Base-by-base conservation (phyloP, 768 basidiomycete genomes). In the Lactifluus volemus region DNA sequence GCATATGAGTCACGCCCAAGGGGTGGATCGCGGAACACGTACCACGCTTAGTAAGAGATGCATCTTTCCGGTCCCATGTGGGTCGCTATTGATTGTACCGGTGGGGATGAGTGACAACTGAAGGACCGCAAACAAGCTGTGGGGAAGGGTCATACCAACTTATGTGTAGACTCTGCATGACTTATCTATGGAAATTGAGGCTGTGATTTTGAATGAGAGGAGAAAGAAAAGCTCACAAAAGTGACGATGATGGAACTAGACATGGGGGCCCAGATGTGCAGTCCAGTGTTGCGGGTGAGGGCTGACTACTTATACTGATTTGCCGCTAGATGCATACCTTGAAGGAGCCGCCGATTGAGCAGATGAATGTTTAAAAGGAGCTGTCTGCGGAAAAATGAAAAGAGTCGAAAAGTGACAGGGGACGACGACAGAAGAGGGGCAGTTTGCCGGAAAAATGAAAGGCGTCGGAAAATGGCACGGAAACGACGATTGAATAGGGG, bases 131-230 rank as follows among this genome's bases (percentile, higher is more conserved):
- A 49, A 36, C 6, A 45, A n/a, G 34, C 41, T 6, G 30, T 39
- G 58, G 10, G 14, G 3, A 51, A 14, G n/a, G 10, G 21, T 30
- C 82, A 49, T 51, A 87, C 88, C 68, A 85, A 63, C 66, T 92
- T 91, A 65, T 91, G 89, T 38, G 79, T 82, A 8, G 88, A 88
- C 67, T 92, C 86, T 32, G 83, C 89, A 69, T 92, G 89, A 55
- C 89, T 77, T 65, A 89, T 76, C 87, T 90, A 59, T 45, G 34
- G 15, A 34, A 42, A 42, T 7, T 44, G 10, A 32, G n/a, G 9
- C 10, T 1, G 42, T 30, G n/a, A 17, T 19, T 25, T 25, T 54
- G 14, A 3, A 53, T 11, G 30, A 25, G 25, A 36, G 10, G 21
- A 25, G 21, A 29, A 9, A 25, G 32, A n/a, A 45, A 47, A 12